A percentile compares a stretch with the other conserved stretches of the same genome.
These are phyloP conservation scores for Hypoxylon fuscum DNA, from an alignment of 495 filamentous ascomycete genomes.

Conservation along the genomic window DNA sequence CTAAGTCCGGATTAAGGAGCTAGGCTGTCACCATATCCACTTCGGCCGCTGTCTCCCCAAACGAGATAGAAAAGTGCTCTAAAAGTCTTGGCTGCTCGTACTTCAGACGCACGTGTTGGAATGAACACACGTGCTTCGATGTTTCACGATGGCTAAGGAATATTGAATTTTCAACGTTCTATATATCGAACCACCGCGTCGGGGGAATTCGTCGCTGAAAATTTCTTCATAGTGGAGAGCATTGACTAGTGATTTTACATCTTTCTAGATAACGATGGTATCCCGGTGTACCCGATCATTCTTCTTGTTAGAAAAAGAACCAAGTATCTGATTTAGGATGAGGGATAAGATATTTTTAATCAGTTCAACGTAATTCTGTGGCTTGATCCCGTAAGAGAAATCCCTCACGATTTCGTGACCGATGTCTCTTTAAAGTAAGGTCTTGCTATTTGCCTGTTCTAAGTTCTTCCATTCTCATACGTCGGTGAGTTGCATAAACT, in stretches of 20 bases:
- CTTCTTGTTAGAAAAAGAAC: not conserved
- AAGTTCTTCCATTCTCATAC: not conserved
- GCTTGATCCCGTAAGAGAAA: not conserved
- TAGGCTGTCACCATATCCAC: no score
- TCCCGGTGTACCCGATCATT: no score
- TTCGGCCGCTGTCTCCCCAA: no score
- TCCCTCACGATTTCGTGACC: conserved; percentile 17
- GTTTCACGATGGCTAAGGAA: not conserved
- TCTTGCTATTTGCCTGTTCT: not conserved
- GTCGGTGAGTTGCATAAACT: not conserved
- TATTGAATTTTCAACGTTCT: not conserved
- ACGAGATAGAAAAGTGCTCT: no score
- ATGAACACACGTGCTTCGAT: not conserved
- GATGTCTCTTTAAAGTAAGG: conserved; percentile 12
- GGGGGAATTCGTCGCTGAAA: not conserved
- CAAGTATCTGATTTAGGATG: not conserved
- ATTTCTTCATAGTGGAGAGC: not conserved
- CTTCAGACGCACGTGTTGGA: not conserved
- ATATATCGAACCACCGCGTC: conserved; percentile 1
- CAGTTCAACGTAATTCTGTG: not conserved
- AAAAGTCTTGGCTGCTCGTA: not conserved
- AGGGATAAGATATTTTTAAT: not conserved
- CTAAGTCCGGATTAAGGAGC: no score
- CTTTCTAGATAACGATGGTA: no score
- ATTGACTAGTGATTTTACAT: not conserved